A percentile compares a stretch with the other conserved stretches of the same genome.
Conservation (phyloP, 2,329 filamentous ascomycete species). For the Penicillium olsonii region DNA sequence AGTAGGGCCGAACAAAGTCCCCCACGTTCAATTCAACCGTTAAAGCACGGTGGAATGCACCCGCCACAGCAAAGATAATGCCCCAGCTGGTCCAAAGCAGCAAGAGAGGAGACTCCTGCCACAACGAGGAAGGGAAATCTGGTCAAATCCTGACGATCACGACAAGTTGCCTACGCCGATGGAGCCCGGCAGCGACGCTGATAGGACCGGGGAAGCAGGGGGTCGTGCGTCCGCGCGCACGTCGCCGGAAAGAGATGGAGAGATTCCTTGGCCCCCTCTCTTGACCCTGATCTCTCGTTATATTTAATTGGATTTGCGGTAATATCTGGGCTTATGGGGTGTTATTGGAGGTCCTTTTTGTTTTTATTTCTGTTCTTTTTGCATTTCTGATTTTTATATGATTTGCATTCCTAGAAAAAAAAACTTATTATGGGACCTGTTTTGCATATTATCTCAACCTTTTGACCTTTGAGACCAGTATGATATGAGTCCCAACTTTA, state of each 20-base stretch:
- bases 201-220: conserved; percentile 40
- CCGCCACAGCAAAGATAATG: no score
- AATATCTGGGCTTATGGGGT: neutral
- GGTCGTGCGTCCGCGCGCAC: conserved; percentile 32
- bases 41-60: no score
- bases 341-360: neutral
- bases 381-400: conserved; percentile 1
- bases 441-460: neutral
- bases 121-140: conserved; percentile 2
- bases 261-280: conserved; percentile 22
- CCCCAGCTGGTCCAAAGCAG: neutral
- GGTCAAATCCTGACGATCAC: conserved; percentile 16
- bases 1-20: conserved; percentile 35
- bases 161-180: conserved; percentile 14
- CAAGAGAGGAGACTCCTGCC: neutral
- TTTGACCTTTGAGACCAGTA: conserved; percentile 4
- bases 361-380: conserved; percentile 7
- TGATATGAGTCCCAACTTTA: conserved; percentile 1
- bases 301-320: neutral
- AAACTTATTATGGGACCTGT: conserved; percentile 3
- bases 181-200: conserved; percentile 15
- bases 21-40: neutral
- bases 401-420: conserved; percentile 8
- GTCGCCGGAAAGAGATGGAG: conserved; percentile 38
- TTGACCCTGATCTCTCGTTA: conserved; percentile 18